Evolutionary conservation across 2,329 filamentous ascomycete species (phyloP).

Genomic region (Gyromitra esculenta): DNA sequence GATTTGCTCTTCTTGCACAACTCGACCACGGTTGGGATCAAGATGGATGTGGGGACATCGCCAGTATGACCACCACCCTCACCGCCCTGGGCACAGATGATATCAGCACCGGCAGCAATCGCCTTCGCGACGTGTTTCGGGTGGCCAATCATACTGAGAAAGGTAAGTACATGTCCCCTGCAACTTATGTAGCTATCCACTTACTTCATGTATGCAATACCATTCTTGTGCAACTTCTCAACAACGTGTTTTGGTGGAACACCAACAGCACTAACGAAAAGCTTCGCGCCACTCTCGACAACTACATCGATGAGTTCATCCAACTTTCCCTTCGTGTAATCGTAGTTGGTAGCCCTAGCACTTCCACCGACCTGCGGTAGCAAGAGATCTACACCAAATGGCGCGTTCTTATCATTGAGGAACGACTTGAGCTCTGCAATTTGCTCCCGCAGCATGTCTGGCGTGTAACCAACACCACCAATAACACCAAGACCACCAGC

Average conservation of each 20-base stretch:
- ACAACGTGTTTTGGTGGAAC: conserved; percentile 89
- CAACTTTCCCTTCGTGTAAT: conserved; percentile 99
- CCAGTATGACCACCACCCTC: conserved; percentile 97
- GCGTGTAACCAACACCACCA: conserved; percentile 93
- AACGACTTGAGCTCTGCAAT: conserved; percentile 92
- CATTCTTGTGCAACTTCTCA: conserved; percentile 85
- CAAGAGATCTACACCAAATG: conserved; percentile 93
- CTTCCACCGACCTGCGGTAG: conserved; percentile 93
- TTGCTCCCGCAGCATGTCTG: conserved; percentile 93
- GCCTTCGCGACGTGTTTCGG: conserved; percentile 99
- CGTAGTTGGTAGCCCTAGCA: conserved; percentile 82
- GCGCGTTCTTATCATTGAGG: conserved; percentile 87
- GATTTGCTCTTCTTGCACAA: conserved; percentile 82
- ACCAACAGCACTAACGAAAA: conserved; percentile 97
- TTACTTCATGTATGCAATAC: conserved; percentile 92
- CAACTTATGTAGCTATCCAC: conserved; percentile 11
- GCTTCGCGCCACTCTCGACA: conserved; percentile 87
- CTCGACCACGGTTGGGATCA: conserved; percentile 91
- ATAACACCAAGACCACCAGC: conserved; percentile 96
- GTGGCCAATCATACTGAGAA: conserved; percentile 88
- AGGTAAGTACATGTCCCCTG: conserved; percentile 19
- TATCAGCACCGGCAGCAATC: conserved; percentile 87
- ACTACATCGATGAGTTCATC: conserved; percentile 88
- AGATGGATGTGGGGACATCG: conserved; percentile 87
- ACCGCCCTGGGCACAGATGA: conserved; percentile 98